Evolutionary conservation across 1,284 basidiomycete genomes (phyloP).

Genomic region (Moesziomyces sp.): DNA sequence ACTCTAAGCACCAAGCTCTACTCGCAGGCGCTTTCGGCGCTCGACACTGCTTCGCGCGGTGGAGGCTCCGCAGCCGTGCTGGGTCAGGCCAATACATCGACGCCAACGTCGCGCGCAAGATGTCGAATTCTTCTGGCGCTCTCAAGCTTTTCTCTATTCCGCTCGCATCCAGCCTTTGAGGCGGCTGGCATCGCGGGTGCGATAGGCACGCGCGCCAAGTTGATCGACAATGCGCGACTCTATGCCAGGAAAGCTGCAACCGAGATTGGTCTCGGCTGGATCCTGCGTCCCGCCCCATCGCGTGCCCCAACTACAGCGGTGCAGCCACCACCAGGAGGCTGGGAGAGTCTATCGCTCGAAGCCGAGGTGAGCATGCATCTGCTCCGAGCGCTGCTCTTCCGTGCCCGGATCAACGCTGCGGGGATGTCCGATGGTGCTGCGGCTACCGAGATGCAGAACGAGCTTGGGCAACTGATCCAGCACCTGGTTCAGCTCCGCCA

Average conservation of each 20-base stretch:
- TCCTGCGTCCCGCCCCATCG: constrained; percentile 29
- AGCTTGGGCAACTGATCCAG: constrained; percentile 11
- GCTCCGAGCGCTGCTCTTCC: constrained; percentile 29
- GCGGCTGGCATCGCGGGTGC: constrained; percentile 27
- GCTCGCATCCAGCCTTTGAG: constrained; percentile 35
- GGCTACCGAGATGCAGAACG: constrained; percentile 8
- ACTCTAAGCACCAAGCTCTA: constrained; percentile 40
- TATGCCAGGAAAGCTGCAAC: constrained; percentile 50
- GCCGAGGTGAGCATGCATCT: constrained; percentile 29
- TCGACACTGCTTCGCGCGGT: constrained; percentile 35
- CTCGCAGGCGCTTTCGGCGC: constrained; percentile 34
- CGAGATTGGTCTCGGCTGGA: constrained; percentile 50
- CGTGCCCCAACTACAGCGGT: constrained; percentile 4
- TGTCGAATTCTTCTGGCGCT: constrained; percentile 38
- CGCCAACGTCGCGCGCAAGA: constrained; percentile 45
- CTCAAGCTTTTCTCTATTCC: constrained; percentile 37
- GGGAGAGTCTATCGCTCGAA: constrained; percentile 47
- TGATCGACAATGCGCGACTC: constrained; percentile 51
- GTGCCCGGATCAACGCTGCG: constrained; percentile 10
- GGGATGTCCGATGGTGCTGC: constrained; percentile 1
- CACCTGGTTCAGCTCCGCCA: constrained; percentile 26
- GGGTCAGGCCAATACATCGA: constrained; percentile 49
- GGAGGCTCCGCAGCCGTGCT: constrained; percentile 35
- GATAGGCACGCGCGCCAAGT: constrained; percentile 30
- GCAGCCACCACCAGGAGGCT: constrained; percentile 36